A percentile compares a stretch with the other conserved stretches of the same genome.
Conservation (phyloP, 805 yeast genomes). For the Kazachstania psychrophila region DNA sequence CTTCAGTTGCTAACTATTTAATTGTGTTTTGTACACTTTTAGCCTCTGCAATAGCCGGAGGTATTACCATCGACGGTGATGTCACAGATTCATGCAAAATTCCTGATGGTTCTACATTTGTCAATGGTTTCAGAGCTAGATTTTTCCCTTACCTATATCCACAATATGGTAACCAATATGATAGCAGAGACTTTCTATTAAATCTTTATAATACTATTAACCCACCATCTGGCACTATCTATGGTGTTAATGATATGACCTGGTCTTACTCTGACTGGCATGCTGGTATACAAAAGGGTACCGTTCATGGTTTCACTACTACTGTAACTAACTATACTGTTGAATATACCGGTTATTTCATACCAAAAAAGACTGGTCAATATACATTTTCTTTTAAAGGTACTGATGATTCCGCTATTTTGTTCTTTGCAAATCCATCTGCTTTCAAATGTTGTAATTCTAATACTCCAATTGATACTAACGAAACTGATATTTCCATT, state of each 20-base stretch:
- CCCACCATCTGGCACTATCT: background rate
- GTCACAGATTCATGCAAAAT: background rate
- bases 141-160: conserved; percentile 1
- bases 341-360: conserved; percentile 24
- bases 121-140: conserved; percentile 2
- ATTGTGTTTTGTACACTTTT: too few relatives aligned
- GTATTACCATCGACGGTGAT: background rate
- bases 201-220: background rate
- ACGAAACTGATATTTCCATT: conserved; percentile 1
- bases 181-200: background rate
- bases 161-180: background rate
- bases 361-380: conserved; percentile 26
- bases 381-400: conserved; percentile 19
- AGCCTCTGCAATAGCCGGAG: too few relatives aligned
- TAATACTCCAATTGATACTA: background rate
- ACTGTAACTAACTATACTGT: conserved; percentile 15
- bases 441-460: conserved; percentile 19
- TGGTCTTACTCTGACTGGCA: background rate
- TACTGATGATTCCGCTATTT: conserved; percentile 27
- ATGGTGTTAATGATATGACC: background rate
- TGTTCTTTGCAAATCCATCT: conserved; percentile 20
- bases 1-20: too few relatives aligned
- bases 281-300: background rate
- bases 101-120: background rate
- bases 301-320: background rate